A percentile compares a stretch with the other conserved stretches of the same genome.
These are phyloP conservation scores for Phytophthora palmivora DNA, from an alignment of 352 stramenopile species.

Conservation along the genomic window DNA sequence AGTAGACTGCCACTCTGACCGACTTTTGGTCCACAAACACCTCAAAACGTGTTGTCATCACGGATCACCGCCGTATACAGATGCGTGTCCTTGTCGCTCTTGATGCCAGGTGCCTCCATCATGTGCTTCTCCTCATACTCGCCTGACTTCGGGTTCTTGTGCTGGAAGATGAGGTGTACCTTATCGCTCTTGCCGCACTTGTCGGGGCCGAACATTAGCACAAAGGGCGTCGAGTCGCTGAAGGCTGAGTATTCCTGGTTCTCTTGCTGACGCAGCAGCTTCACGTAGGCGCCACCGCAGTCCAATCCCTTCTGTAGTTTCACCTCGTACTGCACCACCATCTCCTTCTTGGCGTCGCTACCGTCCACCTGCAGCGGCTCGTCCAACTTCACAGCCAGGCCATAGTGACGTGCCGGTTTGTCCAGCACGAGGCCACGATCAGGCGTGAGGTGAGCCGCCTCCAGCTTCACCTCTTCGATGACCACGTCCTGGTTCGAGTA, in stretches of 20 bases:
- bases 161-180: slow-evolving; percentile 95
- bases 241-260: slow-evolving; percentile 68
- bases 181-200: slow-evolving; percentile 95
- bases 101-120: slow-evolving; percentile 73
- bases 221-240: slow-evolving; percentile 89
- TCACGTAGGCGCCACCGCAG: slow-evolving; percentile 95
- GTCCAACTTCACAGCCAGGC: slow-evolving; percentile 76
- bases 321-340: slow-evolving; percentile 96
- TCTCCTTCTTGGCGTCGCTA: slow-evolving; percentile 73
- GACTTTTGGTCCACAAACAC: slow-evolving; percentile 92
- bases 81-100: slow-evolving; percentile 89
- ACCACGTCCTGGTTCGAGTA: slow-evolving; percentile 77
- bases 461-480: slow-evolving; percentile 69
- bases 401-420: slow-evolving; percentile 79
- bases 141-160: slow-evolving; percentile 93
- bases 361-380: slow-evolving; percentile 72
- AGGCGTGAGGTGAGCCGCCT: slow-evolving; percentile 56
- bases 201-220: slow-evolving; percentile 97
- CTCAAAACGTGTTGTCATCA: slow-evolving; percentile 92
- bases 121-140: slow-evolving; percentile 96
- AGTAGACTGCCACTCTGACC: slow-evolving; percentile 84
- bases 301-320: slow-evolving; percentile 91
- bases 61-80: slow-evolving; percentile 93
- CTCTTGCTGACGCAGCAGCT: slow-evolving; percentile 82
- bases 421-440: slow-evolving; percentile 82